Conservation (phyloP, 2,329 filamentous ascomycete species). For the Diplocarpon rosae region DNA sequence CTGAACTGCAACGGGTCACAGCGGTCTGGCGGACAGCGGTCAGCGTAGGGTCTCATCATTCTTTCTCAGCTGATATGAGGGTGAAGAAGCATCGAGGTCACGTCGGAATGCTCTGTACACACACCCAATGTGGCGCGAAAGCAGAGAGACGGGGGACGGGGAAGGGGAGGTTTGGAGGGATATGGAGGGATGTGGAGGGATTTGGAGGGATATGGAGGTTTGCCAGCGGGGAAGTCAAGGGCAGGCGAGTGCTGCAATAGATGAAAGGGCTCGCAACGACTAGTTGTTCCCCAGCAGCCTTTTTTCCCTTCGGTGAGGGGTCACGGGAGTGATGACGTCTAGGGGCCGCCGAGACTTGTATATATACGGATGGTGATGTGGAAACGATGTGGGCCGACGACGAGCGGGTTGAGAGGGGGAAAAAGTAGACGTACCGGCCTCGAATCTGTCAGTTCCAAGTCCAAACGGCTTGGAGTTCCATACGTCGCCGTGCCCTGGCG, state of each 20-base stretch:
- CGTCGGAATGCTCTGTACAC: too few relatives aligned
- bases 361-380: too few relatives aligned
- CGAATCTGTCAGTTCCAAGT: conserved; percentile 1
- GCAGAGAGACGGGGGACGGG: neutral
- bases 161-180: neutral
- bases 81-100: too few relatives aligned
- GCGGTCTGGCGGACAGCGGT: neutral
- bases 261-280: too few relatives aligned
- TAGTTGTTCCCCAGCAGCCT: too few relatives aligned
- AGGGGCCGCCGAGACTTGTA: too few relatives aligned
- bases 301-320: too few relatives aligned
- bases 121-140: too few relatives aligned
- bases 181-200: neutral
- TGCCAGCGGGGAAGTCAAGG: neutral
- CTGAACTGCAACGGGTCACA: neutral
- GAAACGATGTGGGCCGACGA: neutral
- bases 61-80: too few relatives aligned
- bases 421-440: conserved; percentile 4
- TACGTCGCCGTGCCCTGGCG: conserved; percentile 5
- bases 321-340: too few relatives aligned
- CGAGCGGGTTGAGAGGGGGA: neutral
- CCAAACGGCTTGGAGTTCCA: conserved; percentile 1
- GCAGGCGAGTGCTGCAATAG: too few relatives aligned
- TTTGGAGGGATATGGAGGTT: neutral
- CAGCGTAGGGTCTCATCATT: neutral